Percentiles rank a stretch among this genome's conserved stretches.
Evolutionary conservation across 2,329 filamentous ascomycete genomes (phyloP).

Genomic region (Alternaria sp.): DNA sequence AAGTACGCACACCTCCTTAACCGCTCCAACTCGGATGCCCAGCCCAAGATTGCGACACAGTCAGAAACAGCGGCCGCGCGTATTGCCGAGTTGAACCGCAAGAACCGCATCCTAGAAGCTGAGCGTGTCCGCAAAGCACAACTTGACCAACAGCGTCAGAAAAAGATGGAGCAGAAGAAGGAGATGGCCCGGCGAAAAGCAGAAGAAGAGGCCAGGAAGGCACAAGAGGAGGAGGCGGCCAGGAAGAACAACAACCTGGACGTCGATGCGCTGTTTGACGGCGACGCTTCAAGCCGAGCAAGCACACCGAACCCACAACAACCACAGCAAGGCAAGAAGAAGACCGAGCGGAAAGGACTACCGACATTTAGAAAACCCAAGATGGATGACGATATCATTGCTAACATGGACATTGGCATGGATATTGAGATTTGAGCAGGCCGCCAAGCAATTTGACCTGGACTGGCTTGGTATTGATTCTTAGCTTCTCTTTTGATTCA

Average conservation of each 20-base stretch:
- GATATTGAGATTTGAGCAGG: slow-evolving; percentile 79
- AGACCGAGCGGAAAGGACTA: slow-evolving; percentile 61
- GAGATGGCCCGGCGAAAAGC: slow-evolving; percentile 58
- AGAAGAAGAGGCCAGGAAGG: slow-evolving; percentile 62
- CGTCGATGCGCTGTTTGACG: slow-evolving; percentile 59
- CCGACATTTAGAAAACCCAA: slow-evolving; percentile 79
- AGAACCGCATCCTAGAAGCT: slow-evolving; percentile 85
- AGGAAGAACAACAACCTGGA: slow-evolving; percentile 44
- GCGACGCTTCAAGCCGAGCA: slow-evolving; percentile 54
- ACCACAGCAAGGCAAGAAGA: slow-evolving; percentile 63
- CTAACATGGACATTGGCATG: slow-evolving; percentile 86
- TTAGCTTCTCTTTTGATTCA: not conserved
- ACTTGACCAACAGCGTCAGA: slow-evolving; percentile 71
- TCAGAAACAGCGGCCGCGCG: slow-evolving; percentile 77
- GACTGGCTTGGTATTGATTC: not conserved
- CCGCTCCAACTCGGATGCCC: slow-evolving; percentile 72
- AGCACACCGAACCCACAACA: slow-evolving; percentile 57
- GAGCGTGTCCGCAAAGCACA: slow-evolving; percentile 92
- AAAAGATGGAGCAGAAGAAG: slow-evolving; percentile 47
- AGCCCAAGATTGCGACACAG: slow-evolving; percentile 63
- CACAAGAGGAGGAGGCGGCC: slow-evolving; percentile 42
- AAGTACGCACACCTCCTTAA: slow-evolving; percentile 61
- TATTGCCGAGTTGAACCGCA: slow-evolving; percentile 81
- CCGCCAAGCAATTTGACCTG: not conserved
- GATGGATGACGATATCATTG: slow-evolving; percentile 93